Base-by-base conservation (phyloP, 176 grass and related monocot species). In the Typha latifolia region DNA sequence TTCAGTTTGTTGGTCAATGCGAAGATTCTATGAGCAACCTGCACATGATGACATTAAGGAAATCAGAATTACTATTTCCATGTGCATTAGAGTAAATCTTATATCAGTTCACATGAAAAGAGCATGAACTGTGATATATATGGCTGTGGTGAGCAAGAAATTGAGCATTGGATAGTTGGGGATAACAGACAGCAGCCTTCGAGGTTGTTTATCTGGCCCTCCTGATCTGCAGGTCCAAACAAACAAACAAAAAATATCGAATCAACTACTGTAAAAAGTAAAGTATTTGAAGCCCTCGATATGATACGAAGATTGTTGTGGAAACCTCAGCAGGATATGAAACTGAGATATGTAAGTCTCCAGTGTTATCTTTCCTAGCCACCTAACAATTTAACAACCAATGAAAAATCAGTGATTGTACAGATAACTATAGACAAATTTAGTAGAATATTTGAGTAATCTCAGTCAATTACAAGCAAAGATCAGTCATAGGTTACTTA, bases 341-440 rank as follows among this genome's bases (percentile, higher is more conserved):
- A 61, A 76, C 51, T 76, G 73, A 10, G 64, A 21, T 67, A 76
- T 76, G 50, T 76, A 76, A 15, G 51, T 76, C 63, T 76, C 73
- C 63, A 76, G 64, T 47, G 73, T 76, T 27, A 76, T 76, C 63
- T 76, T 76, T 48, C 73, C 73, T 18, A 76, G 73, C 73, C 73
- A 76, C 20, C 73, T 76, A 20, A 67, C 53, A n/a, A 34, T 13
- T 37, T 14, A 18, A 2, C 23, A 72, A 14, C 48, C 18, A 43
- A 21, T 51, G 1, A 23, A 13, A 16, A 15, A 49, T 49, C 5
- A 14, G 2, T 12, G 26, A 43, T 9, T 43, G 9, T 43, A 8
- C 37, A 43, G 37, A 43, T 10, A 43, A 43, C 1, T 43, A 43
- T 1, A 43, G 37, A 43, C 37, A 8, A 43, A 43, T 43, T 29